Evolutionary conservation across 345 rosid genomes (phyloP).

Genomic region (Crucihimalaya himalaica): DNA sequence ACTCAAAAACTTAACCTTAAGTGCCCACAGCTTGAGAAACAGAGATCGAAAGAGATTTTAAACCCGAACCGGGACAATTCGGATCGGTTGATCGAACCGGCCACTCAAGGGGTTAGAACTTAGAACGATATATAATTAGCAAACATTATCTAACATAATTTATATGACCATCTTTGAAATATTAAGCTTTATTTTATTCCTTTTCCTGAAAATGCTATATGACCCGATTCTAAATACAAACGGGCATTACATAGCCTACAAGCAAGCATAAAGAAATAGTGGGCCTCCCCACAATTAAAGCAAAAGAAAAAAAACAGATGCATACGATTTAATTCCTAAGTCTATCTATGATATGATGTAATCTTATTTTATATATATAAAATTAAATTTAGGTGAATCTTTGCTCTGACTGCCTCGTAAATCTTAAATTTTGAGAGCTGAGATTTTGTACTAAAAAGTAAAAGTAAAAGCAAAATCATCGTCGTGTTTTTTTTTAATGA

Average conservation of each 20-base stretch:
- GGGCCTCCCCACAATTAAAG: constrained; percentile 36
- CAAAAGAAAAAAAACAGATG: constrained; percentile 20
- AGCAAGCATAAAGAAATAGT: constrained; percentile 33
- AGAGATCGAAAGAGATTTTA: neutral
- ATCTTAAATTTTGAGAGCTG: constrained; percentile 23
- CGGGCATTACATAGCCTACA: constrained; percentile 40
- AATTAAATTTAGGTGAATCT: constrained; percentile 19
- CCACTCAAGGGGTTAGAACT: neutral
- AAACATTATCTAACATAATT: constrained; percentile 8
- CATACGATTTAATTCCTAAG: constrained; percentile 18
- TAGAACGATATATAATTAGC: neutral
- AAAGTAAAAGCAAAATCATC: constrained; percentile 37
- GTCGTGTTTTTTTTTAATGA: constrained; percentile 3
- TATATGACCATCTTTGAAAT: neutral
- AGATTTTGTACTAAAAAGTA: constrained; percentile 33
- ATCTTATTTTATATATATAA: neutral
- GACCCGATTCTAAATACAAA: constrained; percentile 35
- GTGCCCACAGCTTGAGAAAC: neutral
- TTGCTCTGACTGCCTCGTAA: constrained; percentile 38
- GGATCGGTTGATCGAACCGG: neutral
- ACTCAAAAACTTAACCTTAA: neutral
- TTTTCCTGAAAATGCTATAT: constrained; percentile 32
- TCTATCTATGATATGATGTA: neutral
- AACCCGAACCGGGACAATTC: neutral
- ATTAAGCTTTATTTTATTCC: neutral